Conservation (phyloP, 495 filamentous ascomycete species). For the Daldinia grandis region DNA sequence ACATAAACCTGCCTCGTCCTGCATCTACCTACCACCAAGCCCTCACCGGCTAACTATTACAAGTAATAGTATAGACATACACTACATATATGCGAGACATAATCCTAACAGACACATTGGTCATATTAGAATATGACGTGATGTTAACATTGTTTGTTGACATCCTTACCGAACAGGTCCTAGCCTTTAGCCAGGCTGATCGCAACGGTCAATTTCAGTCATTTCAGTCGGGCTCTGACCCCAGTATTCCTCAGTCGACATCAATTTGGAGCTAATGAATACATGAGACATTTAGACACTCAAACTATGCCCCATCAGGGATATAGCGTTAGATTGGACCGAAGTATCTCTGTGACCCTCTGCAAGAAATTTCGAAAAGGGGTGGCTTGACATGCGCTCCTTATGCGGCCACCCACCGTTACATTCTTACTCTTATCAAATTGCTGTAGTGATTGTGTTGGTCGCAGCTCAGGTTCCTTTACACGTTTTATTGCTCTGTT, state of each 20-base stretch:
- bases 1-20: not conserved
- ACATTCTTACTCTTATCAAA: constrained; percentile 38
- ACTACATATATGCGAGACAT: constrained; percentile 7
- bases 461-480: constrained; percentile 7
- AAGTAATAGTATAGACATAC: constrained; percentile 1
- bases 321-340: constrained; percentile 8
- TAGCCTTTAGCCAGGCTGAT: constrained; percentile 11
- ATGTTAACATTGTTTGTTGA: constrained; percentile 24
- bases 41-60: not conserved
- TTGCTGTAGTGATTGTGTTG: constrained; percentile 18
- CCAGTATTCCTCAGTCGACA: not conserved
- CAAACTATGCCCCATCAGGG: constrained; percentile 18
- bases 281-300: constrained; percentile 24
- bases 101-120: not conserved
- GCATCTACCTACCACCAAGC: not conserved
- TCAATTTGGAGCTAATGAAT: constrained; percentile 4
- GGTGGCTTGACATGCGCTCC: constrained; percentile 35
- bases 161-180: constrained; percentile 19
- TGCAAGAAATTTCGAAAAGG: constrained; percentile 39
- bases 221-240: not conserved
- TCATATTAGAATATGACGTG: constrained; percentile 17
- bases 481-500: constrained; percentile 8
- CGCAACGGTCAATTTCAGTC: constrained; percentile 15
- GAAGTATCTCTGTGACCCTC: constrained; percentile 24
- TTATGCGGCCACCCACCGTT: constrained; percentile 43